These are phyloP conservation scores for Umbelopsis sp. DNA, from an alignment of 371 early-diverging fungal genomes.

Conservation along the genomic window DNA sequence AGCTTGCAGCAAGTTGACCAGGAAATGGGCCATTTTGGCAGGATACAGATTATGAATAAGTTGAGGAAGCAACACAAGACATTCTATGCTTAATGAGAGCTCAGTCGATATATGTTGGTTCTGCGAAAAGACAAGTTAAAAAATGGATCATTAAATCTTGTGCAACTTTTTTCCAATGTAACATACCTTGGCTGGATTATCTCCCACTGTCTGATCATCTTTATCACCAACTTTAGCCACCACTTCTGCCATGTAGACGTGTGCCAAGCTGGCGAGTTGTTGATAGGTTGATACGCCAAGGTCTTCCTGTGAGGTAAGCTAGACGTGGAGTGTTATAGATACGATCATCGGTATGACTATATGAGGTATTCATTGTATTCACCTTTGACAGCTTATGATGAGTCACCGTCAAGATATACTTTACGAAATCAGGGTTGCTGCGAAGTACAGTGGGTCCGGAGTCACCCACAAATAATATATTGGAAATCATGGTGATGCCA, in stretches of 20 bases:
- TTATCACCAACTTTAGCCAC: conserved; percentile 21
- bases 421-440: conserved; percentile 46
- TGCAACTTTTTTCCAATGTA: conserved; percentile 8
- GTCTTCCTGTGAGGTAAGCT: conserved; percentile 7
- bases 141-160: too few species aligned
- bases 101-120: conserved; percentile 12
- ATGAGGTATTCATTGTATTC: not conserved
- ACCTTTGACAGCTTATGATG: conserved; percentile 31
- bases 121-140: too few species aligned
- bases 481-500: conserved; percentile 33
- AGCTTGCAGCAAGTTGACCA: conserved; percentile 21
- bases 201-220: conserved; percentile 12
- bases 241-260: conserved; percentile 29
- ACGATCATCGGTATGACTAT: not conserved
- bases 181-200: conserved; percentile 14
- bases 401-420: conserved; percentile 42
- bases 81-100: conserved; percentile 23
- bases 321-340: not conserved
- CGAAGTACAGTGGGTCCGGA: conserved; percentile 18
- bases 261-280: conserved; percentile 20
- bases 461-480: conserved; percentile 36
- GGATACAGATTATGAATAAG: conserved; percentile 22
- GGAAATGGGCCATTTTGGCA: conserved; percentile 21
- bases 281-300: conserved; percentile 15
- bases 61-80: conserved; percentile 21